Evolutionary conservation across 2,329 filamentous ascomycete species (phyloP), one percentile per base, ranked within the genome.

Genomic region (Paramyrothecium roridum): DNA sequence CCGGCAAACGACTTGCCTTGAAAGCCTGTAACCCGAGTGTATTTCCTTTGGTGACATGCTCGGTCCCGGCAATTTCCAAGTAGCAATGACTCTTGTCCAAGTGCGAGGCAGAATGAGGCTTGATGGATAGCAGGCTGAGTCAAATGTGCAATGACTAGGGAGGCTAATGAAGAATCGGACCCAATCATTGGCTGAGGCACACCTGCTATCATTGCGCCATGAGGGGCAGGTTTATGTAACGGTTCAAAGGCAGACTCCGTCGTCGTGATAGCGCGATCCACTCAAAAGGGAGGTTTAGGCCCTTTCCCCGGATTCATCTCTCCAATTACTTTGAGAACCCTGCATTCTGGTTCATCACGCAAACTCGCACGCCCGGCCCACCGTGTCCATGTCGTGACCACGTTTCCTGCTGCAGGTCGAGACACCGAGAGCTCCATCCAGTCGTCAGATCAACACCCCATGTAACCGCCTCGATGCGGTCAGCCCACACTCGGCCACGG

Each of bases 401-500:
- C 13, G 13, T 16, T 43, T 6, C 13, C 37, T 43, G n/a, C 37
- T 16, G 13, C n/a, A 16, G 37, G n/a, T 19, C 16, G 4, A 43
- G 37, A 19, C 37, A 43, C 7, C 13, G 13, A 43, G 13, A 17
- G 37, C 37, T 43, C 37, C 37, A 43, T 43, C 37, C 13, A 17
- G n/a, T 43, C 13, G 13, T 13, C 37, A 43, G 13, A 43, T 13
- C 37, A 30, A 30, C 26, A n/a, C n/a, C n/a, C 26, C 26, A 30
- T 30, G 16, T 50, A n/a, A 19, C n/a, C 16, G 21, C 23, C 48
- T 30, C 48, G 17, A 30, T 30, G 48, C 48, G 48, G 16, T 13
- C 21, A 43, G 34, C 52, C 16, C 53, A 60, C 22, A 51, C 58
- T 55, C 63, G 64, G 12, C 64, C 60, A 22, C 60, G 53, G 52